A percentile compares a stretch with the other conserved stretches of the same genome.
Evolutionary conservation across 805 yeast species (phyloP).

Genomic region (Candida boleticola): DNA sequence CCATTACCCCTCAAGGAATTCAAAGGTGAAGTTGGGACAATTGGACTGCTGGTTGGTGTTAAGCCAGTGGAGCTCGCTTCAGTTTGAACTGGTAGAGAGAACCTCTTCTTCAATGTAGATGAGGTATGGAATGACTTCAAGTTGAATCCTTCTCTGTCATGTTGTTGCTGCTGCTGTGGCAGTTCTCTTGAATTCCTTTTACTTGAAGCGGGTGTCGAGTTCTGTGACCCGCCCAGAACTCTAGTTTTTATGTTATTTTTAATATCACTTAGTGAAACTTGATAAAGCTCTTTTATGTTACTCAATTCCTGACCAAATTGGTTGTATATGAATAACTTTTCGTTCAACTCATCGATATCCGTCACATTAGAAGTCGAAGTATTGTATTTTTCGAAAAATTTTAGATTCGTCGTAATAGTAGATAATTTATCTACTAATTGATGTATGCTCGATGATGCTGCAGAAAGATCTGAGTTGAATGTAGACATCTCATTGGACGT

Average conservation of each 20-base stretch:
- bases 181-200: slow-evolving; percentile 17
- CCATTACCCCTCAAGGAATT: background rate
- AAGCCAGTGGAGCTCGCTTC: background rate
- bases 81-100: slow-evolving; percentile 15
- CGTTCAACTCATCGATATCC: slow-evolving; percentile 32
- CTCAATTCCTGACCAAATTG: slow-evolving; percentile 34
- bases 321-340: slow-evolving; percentile 34
- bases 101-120: slow-evolving; percentile 23
- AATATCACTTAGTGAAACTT: slow-evolving; percentile 26
- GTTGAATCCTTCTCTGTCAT: slow-evolving; percentile 9
- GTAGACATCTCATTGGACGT: background rate
- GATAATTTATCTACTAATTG: slow-evolving; percentile 29
- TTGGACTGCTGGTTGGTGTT: slow-evolving; percentile 5
- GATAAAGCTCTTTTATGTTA: slow-evolving; percentile 28
- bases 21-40: slow-evolving; percentile 3
- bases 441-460: slow-evolving; percentile 13
- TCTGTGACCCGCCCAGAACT: slow-evolving; percentile 8
- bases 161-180: slow-evolving; percentile 1
- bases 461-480: slow-evolving; percentile 7
- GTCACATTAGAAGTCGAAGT: slow-evolving; percentile 23
- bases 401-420: slow-evolving; percentile 32
- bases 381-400: slow-evolving; percentile 37
- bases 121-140: slow-evolving; percentile 36
- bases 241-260: slow-evolving; percentile 13
- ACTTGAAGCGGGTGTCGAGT: slow-evolving; percentile 16